These are phyloP conservation scores for Chernovozyma aurita DNA, from an alignment of 1,139 yeast species.

Conservation along the genomic window DNA sequence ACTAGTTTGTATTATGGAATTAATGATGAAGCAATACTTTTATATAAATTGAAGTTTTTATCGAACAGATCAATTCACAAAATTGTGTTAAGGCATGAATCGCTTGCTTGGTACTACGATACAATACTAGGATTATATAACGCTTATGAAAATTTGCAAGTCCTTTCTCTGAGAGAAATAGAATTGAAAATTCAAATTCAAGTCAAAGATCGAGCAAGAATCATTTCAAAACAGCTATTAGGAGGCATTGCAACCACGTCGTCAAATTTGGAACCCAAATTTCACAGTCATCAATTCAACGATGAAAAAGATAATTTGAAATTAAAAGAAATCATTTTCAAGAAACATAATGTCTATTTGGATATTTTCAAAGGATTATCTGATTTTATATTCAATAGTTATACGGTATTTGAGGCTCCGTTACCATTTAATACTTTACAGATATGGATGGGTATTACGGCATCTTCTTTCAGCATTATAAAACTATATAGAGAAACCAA, in stretches of 20 bases:
- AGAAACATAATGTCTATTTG: constrained; percentile 35
- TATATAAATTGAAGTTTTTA: constrained; percentile 52
- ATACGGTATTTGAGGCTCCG: constrained; percentile 37
- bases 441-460: constrained; percentile 47
- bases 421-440: constrained; percentile 43
- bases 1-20: constrained; percentile 57
- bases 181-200: constrained; percentile 36
- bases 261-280: constrained; percentile 8
- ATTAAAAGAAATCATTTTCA: constrained; percentile 32
- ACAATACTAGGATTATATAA: constrained; percentile 52
- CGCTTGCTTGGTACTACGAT: constrained; percentile 62
- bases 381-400: constrained; percentile 40
- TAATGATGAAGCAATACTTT: constrained; percentile 54
- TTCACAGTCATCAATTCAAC: constrained; percentile 9
- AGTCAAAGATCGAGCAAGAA: constrained; percentile 35
- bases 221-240: constrained; percentile 34
- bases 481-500: constrained; percentile 41
- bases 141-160: constrained; percentile 35
- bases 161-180: constrained; percentile 40
- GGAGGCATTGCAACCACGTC: constrained; percentile 15
- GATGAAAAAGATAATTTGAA: constrained; percentile 21
- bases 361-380: constrained; percentile 40
- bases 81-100: constrained; percentile 48
- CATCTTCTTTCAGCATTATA: constrained; percentile 34
- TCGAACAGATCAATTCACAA: constrained; percentile 30